These are phyloP conservation scores for Mucor lusitanicus DNA, from an alignment of 371 early-diverging fungal genomes.

Conservation along the genomic window DNA sequence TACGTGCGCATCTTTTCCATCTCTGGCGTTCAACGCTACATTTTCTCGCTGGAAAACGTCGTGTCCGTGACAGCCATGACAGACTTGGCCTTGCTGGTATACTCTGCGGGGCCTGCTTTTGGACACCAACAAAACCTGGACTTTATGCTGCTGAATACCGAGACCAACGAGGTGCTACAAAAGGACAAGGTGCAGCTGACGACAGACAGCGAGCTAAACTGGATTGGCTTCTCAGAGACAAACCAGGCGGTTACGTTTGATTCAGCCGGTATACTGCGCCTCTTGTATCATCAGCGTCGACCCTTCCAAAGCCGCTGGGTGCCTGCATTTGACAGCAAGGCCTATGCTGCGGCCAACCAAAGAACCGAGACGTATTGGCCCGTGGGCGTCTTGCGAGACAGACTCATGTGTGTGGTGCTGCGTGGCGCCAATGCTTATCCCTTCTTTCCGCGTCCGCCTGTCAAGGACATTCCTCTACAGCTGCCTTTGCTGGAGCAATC, in stretches of 20 bases:
- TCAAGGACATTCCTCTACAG: constrained; percentile 71
- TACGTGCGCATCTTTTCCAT: constrained; percentile 78
- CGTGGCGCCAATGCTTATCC: constrained; percentile 62
- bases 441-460: constrained; percentile 74
- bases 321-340: constrained; percentile 68
- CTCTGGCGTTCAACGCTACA: constrained; percentile 74
- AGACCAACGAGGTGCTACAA: constrained; percentile 58
- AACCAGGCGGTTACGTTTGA: constrained; percentile 73
- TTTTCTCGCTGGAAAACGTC: constrained; percentile 68
- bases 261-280: constrained; percentile 64
- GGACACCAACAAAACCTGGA: constrained; percentile 62
- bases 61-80: constrained; percentile 65
- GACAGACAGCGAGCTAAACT: constrained; percentile 62
- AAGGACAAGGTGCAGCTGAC: constrained; percentile 68
- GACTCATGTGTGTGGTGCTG: constrained; percentile 66
- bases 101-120: constrained; percentile 26
- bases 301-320: constrained; percentile 73
- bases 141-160: constrained; percentile 70
- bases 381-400: constrained; percentile 65
- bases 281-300: constrained; percentile 58
- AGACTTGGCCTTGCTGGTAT: constrained; percentile 39
- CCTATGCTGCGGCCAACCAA: constrained; percentile 21
- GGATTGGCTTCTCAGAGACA: constrained; percentile 86
- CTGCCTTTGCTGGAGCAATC: constrained; percentile 62
- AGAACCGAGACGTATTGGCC: constrained; percentile 72